Evolutionary conservation across 2,329 filamentous ascomycete genomes (phyloP).

Genomic region (Colletotrichum sp.): DNA sequence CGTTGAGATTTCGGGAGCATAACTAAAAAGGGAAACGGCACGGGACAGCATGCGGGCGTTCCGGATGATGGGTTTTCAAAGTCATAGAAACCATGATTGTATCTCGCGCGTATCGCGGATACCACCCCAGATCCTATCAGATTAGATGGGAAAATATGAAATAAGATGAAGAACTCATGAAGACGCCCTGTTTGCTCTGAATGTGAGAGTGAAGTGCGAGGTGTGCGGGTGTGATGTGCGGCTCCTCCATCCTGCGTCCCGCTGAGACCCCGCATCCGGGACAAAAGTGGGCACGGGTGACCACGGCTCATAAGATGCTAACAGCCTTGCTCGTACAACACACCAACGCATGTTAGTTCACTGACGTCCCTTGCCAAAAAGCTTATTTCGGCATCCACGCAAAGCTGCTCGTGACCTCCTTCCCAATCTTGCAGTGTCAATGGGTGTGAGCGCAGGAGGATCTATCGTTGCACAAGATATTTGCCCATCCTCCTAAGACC

Average conservation of each 20-base stretch:
- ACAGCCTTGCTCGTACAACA: neutral
- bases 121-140: neutral
- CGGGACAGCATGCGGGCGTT: slow-evolving; percentile 18
- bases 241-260: neutral
- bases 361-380: neutral
- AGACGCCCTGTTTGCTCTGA: neutral
- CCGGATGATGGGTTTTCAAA: neutral
- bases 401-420: neutral
- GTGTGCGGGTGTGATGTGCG: neutral
- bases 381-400: neutral
- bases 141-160: neutral
- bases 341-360: neutral
- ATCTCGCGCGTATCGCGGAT: neutral
- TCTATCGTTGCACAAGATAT: neutral
- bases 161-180: neutral
- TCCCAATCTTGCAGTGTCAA: neutral
- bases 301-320: neutral
- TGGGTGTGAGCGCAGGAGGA: neutral
- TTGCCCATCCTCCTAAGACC: neutral
- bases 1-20: slow-evolving; percentile 7
- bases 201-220: neutral
- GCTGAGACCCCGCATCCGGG: neutral
- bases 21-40: neutral
- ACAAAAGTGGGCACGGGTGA: neutral
- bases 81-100: neutral